Base-by-base conservation (phyloP, 1,139 yeast species). In the Pichia cactophila region DNA sequence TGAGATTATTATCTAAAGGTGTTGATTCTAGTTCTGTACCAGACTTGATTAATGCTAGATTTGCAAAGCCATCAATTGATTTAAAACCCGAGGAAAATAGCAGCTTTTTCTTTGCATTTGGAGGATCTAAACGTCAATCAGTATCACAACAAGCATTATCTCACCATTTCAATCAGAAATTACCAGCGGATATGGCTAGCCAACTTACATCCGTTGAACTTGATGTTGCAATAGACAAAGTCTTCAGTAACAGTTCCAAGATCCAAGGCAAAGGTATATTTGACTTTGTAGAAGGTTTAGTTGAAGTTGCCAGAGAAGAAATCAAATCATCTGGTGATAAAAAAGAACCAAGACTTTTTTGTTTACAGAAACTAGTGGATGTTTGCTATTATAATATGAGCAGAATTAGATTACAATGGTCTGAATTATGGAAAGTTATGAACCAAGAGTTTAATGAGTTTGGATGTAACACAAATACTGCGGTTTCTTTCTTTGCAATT, bases 331-430 rank as follows among this genome's bases (percentile, higher is more conserved):
- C 96, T 1, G 92, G 92, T 7, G 81, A 79, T 61, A 82, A 90
- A 46, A 72, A 76, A 11, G 81, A 87, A 54, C 98, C 98, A 31
- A 75, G 98, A 63, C 84, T 89, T 68, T 94, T 88, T 62, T 86
- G 97, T 0, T 70, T 94, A 55, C 97, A 89, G 61, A 94, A 94
- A 63, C 86, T 94, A 74, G 96, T 94, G 46, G 98, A 94, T 66
- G 95, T 94, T 44, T 90, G 97, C 67, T 92, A 92, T 66, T 94
- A 94, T 70, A 94, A 94, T 65, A 92, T 94, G 97, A 82, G 81
- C 50, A 86, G 98, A 72, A 89, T 94, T 60, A 81, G 96, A 64
- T 82, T 94, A 56, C 97, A 94, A 69, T 94, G 98, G 97, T 81
- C 96, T 9, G 95, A 88, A 51, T 73, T 94, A 52, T 94, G 99